Percentiles rank a stretch among this genome's conserved stretches.
Conservation (phyloP, 495 filamentous ascomycete genomes). For the Tuber magnatum region DNA sequence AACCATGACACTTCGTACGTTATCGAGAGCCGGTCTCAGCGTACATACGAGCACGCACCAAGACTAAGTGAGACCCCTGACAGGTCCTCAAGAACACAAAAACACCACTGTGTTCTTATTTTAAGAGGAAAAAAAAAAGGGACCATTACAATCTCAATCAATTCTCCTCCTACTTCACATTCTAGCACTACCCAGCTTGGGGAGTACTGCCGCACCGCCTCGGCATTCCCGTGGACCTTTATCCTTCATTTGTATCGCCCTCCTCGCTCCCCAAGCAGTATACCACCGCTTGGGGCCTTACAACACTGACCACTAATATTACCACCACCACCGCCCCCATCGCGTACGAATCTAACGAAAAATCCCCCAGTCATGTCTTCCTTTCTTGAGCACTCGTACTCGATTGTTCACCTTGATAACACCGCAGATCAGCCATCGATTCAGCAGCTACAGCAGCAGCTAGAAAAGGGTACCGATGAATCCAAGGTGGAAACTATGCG, state of each 20-base stretch:
- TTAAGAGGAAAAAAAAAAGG: slow-evolving; percentile 12
- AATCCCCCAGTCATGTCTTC: slow-evolving; percentile 62
- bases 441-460: slow-evolving; percentile 83
- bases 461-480: slow-evolving; percentile 97
- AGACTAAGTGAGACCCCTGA: slow-evolving; percentile 25
- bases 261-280: slow-evolving; percentile 11
- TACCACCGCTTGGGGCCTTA: slow-evolving; percentile 10
- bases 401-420: slow-evolving; percentile 92
- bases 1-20: neutral
- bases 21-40: slow-evolving; percentile 15
- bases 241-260: slow-evolving; percentile 7
- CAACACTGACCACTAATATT: slow-evolving; percentile 9
- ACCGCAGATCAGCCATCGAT: slow-evolving; percentile 80
- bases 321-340: slow-evolving; percentile 6
- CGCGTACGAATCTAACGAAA: slow-evolving; percentile 4
- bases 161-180: slow-evolving; percentile 13
- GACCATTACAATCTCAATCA: slow-evolving; percentile 21
- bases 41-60: slow-evolving; percentile 29
- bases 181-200: slow-evolving; percentile 17
- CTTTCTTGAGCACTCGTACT: slow-evolving; percentile 89
- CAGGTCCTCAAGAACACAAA: slow-evolving; percentile 21
- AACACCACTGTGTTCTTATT: slow-evolving; percentile 37
- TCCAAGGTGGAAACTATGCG: slow-evolving; percentile 98
- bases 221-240: slow-evolving; percentile 21
- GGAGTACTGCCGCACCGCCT: slow-evolving; percentile 26